Evolutionary conservation across 352 stramenopile species (phyloP), one percentile per base, ranked within the genome.

Genomic region (Phytophthora europaea): DNA sequence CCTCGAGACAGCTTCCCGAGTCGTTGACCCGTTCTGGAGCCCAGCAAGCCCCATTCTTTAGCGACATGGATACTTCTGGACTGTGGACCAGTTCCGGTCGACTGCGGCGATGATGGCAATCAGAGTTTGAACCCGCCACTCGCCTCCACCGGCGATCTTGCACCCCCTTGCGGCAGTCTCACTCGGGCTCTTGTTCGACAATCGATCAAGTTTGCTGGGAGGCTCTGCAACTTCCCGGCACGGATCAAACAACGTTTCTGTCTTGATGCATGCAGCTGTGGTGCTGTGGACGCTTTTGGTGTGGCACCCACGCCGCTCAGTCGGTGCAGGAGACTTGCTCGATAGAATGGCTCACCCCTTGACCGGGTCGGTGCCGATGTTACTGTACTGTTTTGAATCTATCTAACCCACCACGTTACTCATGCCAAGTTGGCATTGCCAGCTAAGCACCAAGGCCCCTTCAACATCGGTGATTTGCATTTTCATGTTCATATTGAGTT

Each of bases 141-240:
- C 53, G 43, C 63, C 50, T 64, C 61, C 45, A 18, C 40, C 3
- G n/a, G 28, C 43, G 48, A 50, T 60, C 45, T 60, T 61, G 54
- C 57, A 72, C 12, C 33, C 15, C 20, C 43, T 31, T 31, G 26
- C 26, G 43, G 43, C 43, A 51, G n/a, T 51, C 43, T 23, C 43
- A 51, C 43, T 51, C n/a, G 43, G 9, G 23, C 47, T 68, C 69
- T 74, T 78, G 47, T 78, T 74, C 70, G 65, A 74, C 59, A 74
- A 78, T 78, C 70, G 53, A 78, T 78, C 58, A 73, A 71, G 63
- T n/a, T 71, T 61, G 22, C 23, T 28, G 36, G 26, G 18, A 28
- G 22, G 36, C 20, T 52, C 16, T 22, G 48, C 61, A 13, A 40
- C 33, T 50, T 59, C 28, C 28, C 13, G 38, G 51, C 20, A 57